Percentiles rank a stretch among this genome's conserved stretches.
phyloP scores from a whole-genome alignment of 495 filamentous ascomycete genomes.

The Hypomontagnella monticulosa region DNA sequence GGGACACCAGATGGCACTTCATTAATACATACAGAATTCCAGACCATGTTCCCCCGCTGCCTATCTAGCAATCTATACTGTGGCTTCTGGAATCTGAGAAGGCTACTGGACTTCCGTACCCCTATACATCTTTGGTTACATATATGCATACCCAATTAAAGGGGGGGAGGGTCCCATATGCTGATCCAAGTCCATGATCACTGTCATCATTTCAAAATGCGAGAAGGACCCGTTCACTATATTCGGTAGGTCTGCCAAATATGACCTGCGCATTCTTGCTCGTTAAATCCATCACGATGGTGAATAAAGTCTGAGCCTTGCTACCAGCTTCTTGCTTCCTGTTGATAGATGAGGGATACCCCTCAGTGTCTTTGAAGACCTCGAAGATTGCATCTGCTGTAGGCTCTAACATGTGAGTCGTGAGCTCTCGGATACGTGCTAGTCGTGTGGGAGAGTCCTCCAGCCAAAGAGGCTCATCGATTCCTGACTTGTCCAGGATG shows the following conservation, averaged over 20 bases:
- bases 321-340: conserved; percentile 31
- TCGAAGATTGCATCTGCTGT: conserved; percentile 31
- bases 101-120: too few species aligned
- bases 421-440: conserved; percentile 56
- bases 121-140: too few species aligned
- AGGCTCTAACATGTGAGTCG: conserved; percentile 40
- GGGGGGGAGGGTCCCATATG: too few species aligned
- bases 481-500: conserved; percentile 47
- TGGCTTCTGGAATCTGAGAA: too few species aligned
- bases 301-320: conserved; percentile 55
- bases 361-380: conserved; percentile 38
- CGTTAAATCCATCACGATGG: conserved; percentile 60
- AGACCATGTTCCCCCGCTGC: too few species aligned
- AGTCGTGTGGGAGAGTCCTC: conserved; percentile 64
- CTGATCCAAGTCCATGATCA: neutral
- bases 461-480: conserved; percentile 63
- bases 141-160: too few species aligned
- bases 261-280: conserved; percentile 48
- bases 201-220: conserved; percentile 21
- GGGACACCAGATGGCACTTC: too few species aligned
- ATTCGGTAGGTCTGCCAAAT: conserved; percentile 54
- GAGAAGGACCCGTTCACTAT: conserved; percentile 29
- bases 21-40: too few species aligned
- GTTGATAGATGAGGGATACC: conserved; percentile 41
- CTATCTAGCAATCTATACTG: too few species aligned